A percentile compares a stretch with the other conserved stretches of the same genome.
Conservation (phyloP, 192 early-diverging fungal genomes). For the Endogone sp. region DNA sequence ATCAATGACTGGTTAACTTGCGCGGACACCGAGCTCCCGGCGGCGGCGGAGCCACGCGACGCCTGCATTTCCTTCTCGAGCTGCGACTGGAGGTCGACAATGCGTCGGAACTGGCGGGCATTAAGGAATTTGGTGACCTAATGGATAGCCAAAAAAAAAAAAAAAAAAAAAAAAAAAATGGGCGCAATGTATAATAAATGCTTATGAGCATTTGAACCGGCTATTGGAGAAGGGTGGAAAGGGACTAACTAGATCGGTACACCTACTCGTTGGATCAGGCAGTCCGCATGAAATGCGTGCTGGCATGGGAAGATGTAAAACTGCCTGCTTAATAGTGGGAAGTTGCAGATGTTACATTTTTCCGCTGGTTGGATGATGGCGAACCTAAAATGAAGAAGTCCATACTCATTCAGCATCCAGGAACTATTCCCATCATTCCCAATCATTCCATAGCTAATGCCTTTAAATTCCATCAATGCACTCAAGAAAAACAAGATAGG, state of each 20-base stretch:
- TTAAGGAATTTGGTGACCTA: slow-evolving; percentile 45
- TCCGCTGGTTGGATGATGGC: slow-evolving; percentile 65
- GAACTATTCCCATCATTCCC: not conserved
- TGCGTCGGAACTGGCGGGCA: slow-evolving; percentile 36
- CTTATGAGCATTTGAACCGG: not conserved
- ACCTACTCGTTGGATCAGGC: slow-evolving; percentile 69
- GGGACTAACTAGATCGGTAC: too few relatives aligned
- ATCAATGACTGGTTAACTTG: slow-evolving; percentile 13
- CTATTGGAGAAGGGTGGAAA: too few relatives aligned
- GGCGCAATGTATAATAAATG: not conserved
- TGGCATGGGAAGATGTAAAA: slow-evolving; percentile 97
- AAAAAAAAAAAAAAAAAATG: not conserved
- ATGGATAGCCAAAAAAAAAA: slow-evolving; percentile 12
- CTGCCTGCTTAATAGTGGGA: slow-evolving; percentile 77
- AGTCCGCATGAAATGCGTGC: slow-evolving; percentile 93
- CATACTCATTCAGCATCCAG: not conserved
- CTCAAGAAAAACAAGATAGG: too few relatives aligned
- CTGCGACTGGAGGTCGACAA: slow-evolving; percentile 59
- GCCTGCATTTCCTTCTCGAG: slow-evolving; percentile 42
- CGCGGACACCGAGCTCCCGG: slow-evolving; percentile 10
- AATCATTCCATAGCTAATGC: too few relatives aligned
- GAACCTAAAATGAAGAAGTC: slow-evolving; percentile 36
- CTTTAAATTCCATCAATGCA: slow-evolving; percentile 7
- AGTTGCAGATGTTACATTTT: slow-evolving; percentile 72
- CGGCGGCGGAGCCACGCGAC: not conserved